Conservation (phyloP, 257 asterid species). For the Verbascum thapsus region DNA sequence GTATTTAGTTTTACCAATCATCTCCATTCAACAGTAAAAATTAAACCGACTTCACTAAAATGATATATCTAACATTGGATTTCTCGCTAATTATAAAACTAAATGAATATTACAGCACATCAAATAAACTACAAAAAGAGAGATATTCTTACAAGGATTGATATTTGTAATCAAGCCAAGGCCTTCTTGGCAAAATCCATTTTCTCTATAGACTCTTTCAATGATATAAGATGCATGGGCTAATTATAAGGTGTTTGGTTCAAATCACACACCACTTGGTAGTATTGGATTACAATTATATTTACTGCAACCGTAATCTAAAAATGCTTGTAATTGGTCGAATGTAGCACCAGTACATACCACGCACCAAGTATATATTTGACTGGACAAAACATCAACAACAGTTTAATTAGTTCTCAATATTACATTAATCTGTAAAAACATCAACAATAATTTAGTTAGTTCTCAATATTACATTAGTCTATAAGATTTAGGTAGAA, state of each 20-base stretch:
- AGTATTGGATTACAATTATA: background rate
- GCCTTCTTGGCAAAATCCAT: background rate
- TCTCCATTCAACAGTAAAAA: no score
- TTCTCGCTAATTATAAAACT: no score
- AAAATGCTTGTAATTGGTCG: background rate
- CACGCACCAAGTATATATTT: constrained; percentile 14
- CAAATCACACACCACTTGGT: background rate
- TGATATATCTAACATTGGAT: no score
- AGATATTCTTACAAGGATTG: background rate
- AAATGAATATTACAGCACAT: no score
- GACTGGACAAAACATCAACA: no score
- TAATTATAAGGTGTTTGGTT: background rate
- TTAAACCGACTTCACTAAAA: no score
- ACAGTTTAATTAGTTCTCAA: no score
- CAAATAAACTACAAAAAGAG: background rate
- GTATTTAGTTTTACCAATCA: no score
- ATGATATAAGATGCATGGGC: background rate
- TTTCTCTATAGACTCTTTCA: background rate
- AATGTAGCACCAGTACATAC: background rate
- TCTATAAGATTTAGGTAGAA: no score
- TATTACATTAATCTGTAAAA: no score
- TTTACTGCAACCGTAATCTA: background rate
- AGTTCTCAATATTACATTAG: no score
- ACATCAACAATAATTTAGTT: no score
- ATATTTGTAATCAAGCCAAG: constrained; percentile 12